These are phyloP conservation scores for Pilasporangium apinafurcum DNA, from an alignment of 352 stramenopile genomes.

Conservation along the genomic window DNA sequence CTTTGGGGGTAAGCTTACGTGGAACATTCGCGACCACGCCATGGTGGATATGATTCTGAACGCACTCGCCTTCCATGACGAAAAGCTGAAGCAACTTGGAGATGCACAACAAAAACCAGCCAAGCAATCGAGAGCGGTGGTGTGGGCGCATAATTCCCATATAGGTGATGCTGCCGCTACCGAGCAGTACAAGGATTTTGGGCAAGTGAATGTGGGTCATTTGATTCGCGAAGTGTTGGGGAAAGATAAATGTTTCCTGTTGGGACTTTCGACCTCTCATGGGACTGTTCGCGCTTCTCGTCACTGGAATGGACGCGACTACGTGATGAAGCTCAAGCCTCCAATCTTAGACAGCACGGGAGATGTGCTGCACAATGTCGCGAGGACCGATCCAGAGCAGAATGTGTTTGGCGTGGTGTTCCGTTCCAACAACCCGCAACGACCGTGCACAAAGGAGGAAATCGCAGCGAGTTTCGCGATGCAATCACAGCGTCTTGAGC, in stretches of 20 bases:
- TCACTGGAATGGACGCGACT: conserved; percentile 20
- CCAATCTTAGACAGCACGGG: conserved; percentile 10
- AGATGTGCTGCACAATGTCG: conserved; percentile 12
- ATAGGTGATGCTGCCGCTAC: conserved; percentile 18
- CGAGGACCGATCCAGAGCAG: background rate
- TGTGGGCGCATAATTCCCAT: conserved; percentile 35
- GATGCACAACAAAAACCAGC: background rate
- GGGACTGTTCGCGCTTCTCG: conserved; percentile 16
- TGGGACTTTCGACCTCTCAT: conserved; percentile 18
- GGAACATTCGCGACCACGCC: conserved; percentile 27
- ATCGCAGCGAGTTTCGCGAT: background rate
- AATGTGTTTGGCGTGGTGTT: conserved; percentile 19
- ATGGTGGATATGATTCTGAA: conserved; percentile 24
- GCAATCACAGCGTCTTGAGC: conserved; percentile 11
- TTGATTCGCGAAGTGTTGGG: conserved; percentile 17
- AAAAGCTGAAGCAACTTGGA: conserved; percentile 13
- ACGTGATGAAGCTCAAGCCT: conserved; percentile 15
- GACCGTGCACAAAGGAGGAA: background rate
- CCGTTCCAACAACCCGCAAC: background rate
- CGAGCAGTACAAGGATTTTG: conserved; percentile 9
- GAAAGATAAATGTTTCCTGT: conserved; percentile 12
- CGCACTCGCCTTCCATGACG: conserved; percentile 18
- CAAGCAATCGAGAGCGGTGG: conserved; percentile 8
- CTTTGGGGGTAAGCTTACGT: conserved; percentile 10
- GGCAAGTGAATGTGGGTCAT: conserved; percentile 24